Conservation (phyloP, 345 rosid species). For the Toxicodendron radicans region DNA sequence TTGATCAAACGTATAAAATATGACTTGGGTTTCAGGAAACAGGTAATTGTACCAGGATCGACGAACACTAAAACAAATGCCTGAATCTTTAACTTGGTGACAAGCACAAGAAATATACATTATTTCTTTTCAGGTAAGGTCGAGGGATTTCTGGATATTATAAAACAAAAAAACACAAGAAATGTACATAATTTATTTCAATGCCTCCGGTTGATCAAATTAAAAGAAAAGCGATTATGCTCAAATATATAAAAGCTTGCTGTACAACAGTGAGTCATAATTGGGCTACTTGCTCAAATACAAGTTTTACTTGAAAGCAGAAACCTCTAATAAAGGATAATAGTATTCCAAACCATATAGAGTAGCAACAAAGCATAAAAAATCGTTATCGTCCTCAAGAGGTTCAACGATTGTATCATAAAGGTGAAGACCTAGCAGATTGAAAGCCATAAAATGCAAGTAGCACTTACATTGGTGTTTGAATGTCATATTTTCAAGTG, state of each 20-base stretch:
- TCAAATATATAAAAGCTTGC: constrained; percentile 13
- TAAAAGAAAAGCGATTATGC: neutral
- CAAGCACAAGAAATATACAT: too few species aligned
- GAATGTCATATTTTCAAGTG: constrained; percentile 23
- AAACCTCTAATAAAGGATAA: neutral
- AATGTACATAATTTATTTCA: too few species aligned
- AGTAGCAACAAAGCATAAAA: constrained; percentile 1
- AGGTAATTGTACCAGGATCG: too few species aligned
- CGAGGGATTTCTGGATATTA: too few species aligned
- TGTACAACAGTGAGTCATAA: constrained; percentile 5
- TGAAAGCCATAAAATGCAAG: constrained; percentile 21
- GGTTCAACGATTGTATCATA: neutral
- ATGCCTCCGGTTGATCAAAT: neutral
- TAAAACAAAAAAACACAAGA: too few species aligned
- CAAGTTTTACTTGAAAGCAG: constrained; percentile 8
- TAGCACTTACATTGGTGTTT: neutral
- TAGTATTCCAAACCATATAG: constrained; percentile 15
- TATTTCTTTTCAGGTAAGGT: too few species aligned
- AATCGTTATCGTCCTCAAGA: constrained; percentile 12
- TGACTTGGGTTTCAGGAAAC: too few species aligned
- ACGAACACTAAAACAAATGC: too few species aligned
- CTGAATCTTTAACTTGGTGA: too few species aligned
- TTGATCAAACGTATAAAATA: too few species aligned
- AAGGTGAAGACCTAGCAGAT: constrained; percentile 5
- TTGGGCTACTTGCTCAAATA: constrained; percentile 6